Percentiles rank a stretch among this genome's conserved stretches.
Conservation (phyloP, 2,329 filamentous ascomycete genomes). For the Trichoderma sp. region DNA sequence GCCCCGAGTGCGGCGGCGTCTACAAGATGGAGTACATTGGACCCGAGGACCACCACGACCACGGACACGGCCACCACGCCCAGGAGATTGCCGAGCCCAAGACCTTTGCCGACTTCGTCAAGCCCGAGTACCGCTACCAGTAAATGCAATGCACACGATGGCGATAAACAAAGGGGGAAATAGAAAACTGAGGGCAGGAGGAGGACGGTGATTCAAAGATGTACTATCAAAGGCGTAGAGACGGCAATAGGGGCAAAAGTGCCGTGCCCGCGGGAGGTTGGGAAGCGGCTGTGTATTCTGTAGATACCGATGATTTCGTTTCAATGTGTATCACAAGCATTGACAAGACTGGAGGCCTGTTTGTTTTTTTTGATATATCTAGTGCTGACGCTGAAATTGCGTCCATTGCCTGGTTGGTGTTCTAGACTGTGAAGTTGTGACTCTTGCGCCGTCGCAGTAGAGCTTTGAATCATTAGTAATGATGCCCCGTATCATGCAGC, state of each 20-base stretch:
- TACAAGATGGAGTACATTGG: constrained; percentile 99
- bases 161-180: constrained; percentile 20
- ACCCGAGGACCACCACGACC: constrained; percentile 61
- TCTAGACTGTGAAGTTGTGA: not conserved
- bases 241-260: constrained; percentile 29
- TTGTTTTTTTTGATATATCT: constrained; percentile 12
- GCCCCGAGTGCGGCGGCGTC: constrained; percentile 93
- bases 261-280: constrained; percentile 31
- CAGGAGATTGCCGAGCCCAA: constrained; percentile 78
- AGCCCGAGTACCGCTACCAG: constrained; percentile 87
- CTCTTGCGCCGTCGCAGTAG: not conserved
- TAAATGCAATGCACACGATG: constrained; percentile 40
- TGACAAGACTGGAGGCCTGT: constrained; percentile 35
- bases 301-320: constrained; percentile 48
- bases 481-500: not conserved
- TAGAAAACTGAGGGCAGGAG: constrained; percentile 2
- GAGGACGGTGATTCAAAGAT: not conserved
- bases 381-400: constrained; percentile 1
- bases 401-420: not conserved
- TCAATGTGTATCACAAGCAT: constrained; percentile 44
- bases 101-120: constrained; percentile 95
- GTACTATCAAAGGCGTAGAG: constrained; percentile 35
- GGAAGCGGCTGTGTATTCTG: constrained; percentile 38
- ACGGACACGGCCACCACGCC: constrained; percentile 63
- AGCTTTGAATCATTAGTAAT: not conserved